phyloP scores from a whole-genome alignment of 2,329 filamentous ascomycete genomes.

The Ophiocordyceps robertsii region DNA sequence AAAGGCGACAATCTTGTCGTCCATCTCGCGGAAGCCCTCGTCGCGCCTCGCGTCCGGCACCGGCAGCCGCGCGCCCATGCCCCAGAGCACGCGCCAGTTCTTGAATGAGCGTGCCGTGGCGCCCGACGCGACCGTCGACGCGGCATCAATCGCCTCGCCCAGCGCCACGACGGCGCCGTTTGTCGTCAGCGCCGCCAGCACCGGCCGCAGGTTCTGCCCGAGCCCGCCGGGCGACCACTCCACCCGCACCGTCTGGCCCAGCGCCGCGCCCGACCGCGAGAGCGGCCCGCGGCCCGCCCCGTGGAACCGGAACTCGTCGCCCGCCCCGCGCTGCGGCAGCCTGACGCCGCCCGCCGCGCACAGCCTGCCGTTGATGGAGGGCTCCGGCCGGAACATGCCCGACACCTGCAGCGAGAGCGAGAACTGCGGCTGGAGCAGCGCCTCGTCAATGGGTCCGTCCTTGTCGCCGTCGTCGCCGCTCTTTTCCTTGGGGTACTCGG shows the following conservation, averaged over 20 bases:
- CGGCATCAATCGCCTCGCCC: slow-evolving; percentile 28
- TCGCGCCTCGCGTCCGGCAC: slow-evolving; percentile 27
- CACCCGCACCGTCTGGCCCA: slow-evolving; percentile 40
- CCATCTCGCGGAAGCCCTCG: slow-evolving; percentile 18
- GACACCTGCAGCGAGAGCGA: slow-evolving; percentile 18
- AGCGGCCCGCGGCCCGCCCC: slow-evolving; percentile 33
- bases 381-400: slow-evolving; percentile 22
- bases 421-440: slow-evolving; percentile 17
- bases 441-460: slow-evolving; percentile 14
- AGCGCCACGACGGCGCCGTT: slow-evolving; percentile 36
- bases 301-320: slow-evolving; percentile 17
- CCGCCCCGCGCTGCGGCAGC: slow-evolving; percentile 12
- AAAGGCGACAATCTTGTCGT: slow-evolving; percentile 35
- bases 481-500: slow-evolving; percentile 22
- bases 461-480: slow-evolving; percentile 4
- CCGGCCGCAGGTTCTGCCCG: slow-evolving; percentile 38
- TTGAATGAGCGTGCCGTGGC: slow-evolving; percentile 26
- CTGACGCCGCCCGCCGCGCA: slow-evolving; percentile 23
- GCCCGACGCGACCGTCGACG: slow-evolving; percentile 13
- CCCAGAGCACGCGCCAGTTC: slow-evolving; percentile 42
- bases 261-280: slow-evolving; percentile 31
- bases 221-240: slow-evolving; percentile 46
- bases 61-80: slow-evolving; percentile 36
- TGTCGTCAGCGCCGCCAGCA: slow-evolving; percentile 36
- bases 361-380: slow-evolving; percentile 30